Evolutionary conservation across 306 rosid genomes (phyloP).

Genomic region (Lathyrus sativus): DNA sequence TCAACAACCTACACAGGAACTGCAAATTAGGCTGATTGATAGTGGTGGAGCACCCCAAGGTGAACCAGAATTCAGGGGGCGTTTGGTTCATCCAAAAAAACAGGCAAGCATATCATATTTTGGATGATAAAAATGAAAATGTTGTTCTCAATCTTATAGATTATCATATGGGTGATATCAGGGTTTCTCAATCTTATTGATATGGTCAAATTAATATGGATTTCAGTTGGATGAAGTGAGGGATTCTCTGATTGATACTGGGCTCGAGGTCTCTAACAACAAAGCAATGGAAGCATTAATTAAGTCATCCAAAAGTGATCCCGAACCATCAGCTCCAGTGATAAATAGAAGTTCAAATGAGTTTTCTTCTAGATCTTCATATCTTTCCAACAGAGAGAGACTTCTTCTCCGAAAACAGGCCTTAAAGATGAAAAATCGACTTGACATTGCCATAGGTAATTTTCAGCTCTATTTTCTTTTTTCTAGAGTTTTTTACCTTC

Average conservation of each 20-base stretch:
- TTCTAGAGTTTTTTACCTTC: background rate
- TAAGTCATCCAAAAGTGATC: constrained; percentile 38
- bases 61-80: constrained; percentile 36
- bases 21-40: constrained; percentile 39
- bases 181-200: constrained; percentile 35
- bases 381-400: constrained; percentile 80
- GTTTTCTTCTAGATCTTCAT: constrained; percentile 46
- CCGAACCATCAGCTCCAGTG: constrained; percentile 41
- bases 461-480: constrained; percentile 27
- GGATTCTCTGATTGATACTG: constrained; percentile 40
- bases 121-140: constrained; percentile 39
- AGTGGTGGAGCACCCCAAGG: constrained; percentile 43
- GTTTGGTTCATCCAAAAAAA: constrained; percentile 39
- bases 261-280: constrained; percentile 30
- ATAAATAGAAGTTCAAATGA: constrained; percentile 36
- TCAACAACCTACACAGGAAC: too few relatives aligned
- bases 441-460: constrained; percentile 79
- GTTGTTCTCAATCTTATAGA: constrained; percentile 29
- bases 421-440: constrained; percentile 69
- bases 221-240: constrained; percentile 55
- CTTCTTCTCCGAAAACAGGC: constrained; percentile 86
- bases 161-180: constrained; percentile 43
- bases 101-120: constrained; percentile 39
- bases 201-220: constrained; percentile 37
- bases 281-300: constrained; percentile 43